Evolutionary conservation across 345 rosid species (phyloP), one percentile per base, ranked within the genome.

Genomic region (Punica granatum): DNA sequence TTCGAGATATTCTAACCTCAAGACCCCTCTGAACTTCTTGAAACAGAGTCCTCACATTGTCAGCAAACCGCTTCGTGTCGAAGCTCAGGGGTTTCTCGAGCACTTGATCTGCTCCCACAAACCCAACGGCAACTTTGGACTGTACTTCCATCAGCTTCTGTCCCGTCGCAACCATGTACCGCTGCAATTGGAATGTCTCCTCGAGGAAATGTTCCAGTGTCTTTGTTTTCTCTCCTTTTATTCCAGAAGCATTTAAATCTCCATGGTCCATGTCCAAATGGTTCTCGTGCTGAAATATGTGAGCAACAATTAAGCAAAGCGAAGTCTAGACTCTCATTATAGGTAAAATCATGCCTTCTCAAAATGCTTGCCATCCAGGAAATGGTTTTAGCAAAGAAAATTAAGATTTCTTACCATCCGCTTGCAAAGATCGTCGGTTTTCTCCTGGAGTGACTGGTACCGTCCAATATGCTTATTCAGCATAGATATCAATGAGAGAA

Each of bases 1-100:
- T 84, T 74, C 92, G 78, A 46, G 97, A 82, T 78, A 91, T 94
- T 59, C 93, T 85, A 70, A 94, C 92, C 76, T 89, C 99, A 21
- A 91, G 84, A 44, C 97, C 96, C 69, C 96, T 84, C 42, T 94
- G 99, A 68, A 94, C 85, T 68, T 94, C 97, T 69, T 83, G 90
- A 65, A 89, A 88, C 49, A 91, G 75, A 54, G 75, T 72, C 80
- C 74, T 84, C 16, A 89, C 62, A 58, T 74, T 82, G 64, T 94
- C 99, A 7, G 82, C 75, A 73, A 89, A 91, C 21, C 85, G 77
- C 72, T 86, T 81, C 71, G 77, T 68, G 85, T 91, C 96, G 48
- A 88, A 80, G 77, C 78, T 72, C 26, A 74, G 67, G 13, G 85
- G 67, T 60, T 80, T 77, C 30, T 76, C 80, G 39, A 85, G 77